Percentiles rank a stretch among this genome's conserved stretches.
phyloP scores from a whole-genome alignment of 1,139 yeast genomes.

The Blastobotrys capitulatus region DNA sequence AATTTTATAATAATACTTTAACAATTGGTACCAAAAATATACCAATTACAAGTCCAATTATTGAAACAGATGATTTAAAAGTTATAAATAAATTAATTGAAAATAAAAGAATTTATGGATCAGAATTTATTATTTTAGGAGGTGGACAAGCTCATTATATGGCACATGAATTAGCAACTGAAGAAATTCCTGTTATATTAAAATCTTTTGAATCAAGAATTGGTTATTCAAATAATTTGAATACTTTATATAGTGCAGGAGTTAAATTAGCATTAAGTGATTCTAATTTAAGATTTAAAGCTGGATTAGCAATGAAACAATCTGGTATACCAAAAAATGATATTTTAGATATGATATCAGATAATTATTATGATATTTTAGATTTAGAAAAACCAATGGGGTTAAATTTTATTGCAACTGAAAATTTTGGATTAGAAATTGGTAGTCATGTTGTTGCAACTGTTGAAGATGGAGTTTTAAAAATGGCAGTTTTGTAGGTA shows the following conservation, averaged over 20 bases:
- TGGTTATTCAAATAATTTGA: constrained; percentile 1
- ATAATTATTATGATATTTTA: constrained; percentile 4
- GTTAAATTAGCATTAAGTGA: constrained; percentile 2
- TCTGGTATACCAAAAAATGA: constrained; percentile 4
- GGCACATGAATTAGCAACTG: constrained; percentile 13
- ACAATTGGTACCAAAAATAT: background rate
- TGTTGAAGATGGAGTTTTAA: constrained; percentile 7
- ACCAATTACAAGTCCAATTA: constrained; percentile 6
- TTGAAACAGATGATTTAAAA: constrained; percentile 15
- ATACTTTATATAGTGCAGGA: constrained; percentile 3
- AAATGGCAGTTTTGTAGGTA: background rate
- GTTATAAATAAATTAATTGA: constrained; percentile 15
- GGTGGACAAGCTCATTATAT: constrained; percentile 17
- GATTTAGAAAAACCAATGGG: background rate
- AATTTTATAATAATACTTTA: background rate
- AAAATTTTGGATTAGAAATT: constrained; percentile 2
- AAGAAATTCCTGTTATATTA: constrained; percentile 14
- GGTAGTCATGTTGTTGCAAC: constrained; percentile 3
- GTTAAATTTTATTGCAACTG: constrained; percentile 6
- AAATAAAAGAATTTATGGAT: constrained; percentile 9
- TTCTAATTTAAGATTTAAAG: background rate
- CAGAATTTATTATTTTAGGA: constrained; percentile 14
- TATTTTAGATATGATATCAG: constrained; percentile 6
- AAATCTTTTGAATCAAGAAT: background rate
- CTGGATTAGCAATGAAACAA: background rate